Base-by-base conservation (phyloP, 169 alveolate species). In the Miamiensis avidus region DNA sequence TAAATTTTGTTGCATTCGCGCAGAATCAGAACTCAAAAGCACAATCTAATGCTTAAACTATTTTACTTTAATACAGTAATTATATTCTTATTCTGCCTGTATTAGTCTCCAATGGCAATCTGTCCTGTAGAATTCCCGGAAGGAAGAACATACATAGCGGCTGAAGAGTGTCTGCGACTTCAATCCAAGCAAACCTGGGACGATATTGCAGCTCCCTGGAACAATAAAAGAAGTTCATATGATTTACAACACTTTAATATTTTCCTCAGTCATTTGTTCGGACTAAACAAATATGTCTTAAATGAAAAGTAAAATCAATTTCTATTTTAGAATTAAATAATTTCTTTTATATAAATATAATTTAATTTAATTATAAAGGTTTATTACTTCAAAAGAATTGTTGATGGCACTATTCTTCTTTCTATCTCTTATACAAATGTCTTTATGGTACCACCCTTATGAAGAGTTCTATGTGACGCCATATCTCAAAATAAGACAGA, bases 381-480 rank as follows among this genome's bases (percentile, higher is more conserved):
- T 85, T 74, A 86, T 82, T 33, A 34, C 79, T 15, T 25, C 81
- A 28, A 85, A 79, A 34, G 89, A 85, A 34, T 75, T 81, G 72
- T 34, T 85, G 33, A 85, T 85, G 89, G 82, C 82, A 31, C 31
- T 85, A 30, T 85, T 85, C 32, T 81, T 85, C 30, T 75, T 85
- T 30, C 72, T 85, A 29, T 85, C 86, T 1, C 65, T 85, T 29
- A n/a, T 85, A 16, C 64, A 85, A 49, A 78, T 78, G 30, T 78
- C 78, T 74, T 34, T 85, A 65, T 85, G 89, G 86, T 78, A 82
- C 34, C 89, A 85, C 34, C 89, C 89, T 25, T 85, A 85, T 65
- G 74, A 76, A 78, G 29, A 78, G 79, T 31, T 11, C 28, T 85
- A 85, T 49, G 82, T 85, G 0, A 86, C 78, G 31, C 89, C 89